Conservation (phyloP, 2,329 filamentous ascomycete species). For the Botrytis fabae region DNA sequence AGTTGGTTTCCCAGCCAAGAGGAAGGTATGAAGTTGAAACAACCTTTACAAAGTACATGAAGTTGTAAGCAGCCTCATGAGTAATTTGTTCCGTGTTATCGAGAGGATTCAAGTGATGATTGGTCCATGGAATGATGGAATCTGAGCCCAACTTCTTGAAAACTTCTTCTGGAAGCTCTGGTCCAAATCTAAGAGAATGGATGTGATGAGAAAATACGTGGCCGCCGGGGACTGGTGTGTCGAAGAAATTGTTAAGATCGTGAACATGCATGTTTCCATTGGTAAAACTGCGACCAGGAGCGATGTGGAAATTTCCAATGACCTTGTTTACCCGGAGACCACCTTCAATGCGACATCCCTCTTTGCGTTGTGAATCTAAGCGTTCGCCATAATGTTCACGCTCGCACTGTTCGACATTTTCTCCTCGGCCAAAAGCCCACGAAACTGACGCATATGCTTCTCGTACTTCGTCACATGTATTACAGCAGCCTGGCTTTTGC, state of each 20-base stretch:
- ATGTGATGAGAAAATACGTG: constrained; percentile 91
- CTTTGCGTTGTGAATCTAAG: constrained; percentile 81
- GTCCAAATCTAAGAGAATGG: constrained; percentile 89
- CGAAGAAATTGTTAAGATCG: constrained; percentile 94
- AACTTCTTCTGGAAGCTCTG: constrained; percentile 77
- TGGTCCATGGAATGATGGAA: constrained; percentile 68
- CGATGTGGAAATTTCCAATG: constrained; percentile 97
- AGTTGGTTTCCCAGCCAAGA: constrained; percentile 72
- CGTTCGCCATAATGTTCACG: constrained; percentile 91
- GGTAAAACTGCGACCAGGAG: constrained; percentile 92
- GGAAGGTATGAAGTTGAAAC: constrained; percentile 94
- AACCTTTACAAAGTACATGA: constrained; percentile 99
- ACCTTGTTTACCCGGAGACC: constrained; percentile 96
- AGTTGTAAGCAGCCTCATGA: constrained; percentile 84
- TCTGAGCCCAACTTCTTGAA: constrained; percentile 57
- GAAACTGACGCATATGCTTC: constrained; percentile 87
- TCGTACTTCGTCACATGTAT: constrained; percentile 93
- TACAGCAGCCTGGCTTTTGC: constrained; percentile 86
- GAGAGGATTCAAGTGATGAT: constrained; percentile 89
- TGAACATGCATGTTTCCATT: constrained; percentile 97
- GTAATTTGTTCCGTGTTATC: constrained; percentile 78
- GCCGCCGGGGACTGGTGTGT: constrained; percentile 63
- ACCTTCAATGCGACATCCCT: constrained; percentile 94
- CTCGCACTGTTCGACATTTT: constrained; percentile 91
- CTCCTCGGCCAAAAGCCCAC: constrained; percentile 93